Evolutionary conservation across 371 early-diverging fungal species (phyloP), one percentile per base, ranked within the genome.

Genomic region (Batrachochytrium dendrobatidis): DNA sequence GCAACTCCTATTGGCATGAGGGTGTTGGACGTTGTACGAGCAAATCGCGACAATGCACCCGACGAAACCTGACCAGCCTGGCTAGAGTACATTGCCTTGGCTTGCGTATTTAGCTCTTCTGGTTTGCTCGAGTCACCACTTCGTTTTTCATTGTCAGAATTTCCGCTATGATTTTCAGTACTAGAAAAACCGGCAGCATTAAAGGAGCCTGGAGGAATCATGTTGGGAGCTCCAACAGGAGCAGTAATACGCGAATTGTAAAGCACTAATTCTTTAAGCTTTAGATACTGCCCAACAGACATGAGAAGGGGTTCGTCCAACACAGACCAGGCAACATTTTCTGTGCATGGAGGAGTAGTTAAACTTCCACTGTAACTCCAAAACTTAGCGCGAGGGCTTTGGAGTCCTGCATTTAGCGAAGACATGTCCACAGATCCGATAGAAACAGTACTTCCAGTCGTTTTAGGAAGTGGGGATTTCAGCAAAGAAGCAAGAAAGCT

Each of bases 291-390:
- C 28, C 59, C 12, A 17, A 66, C 10, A 0, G 70, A 60, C 22
- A 77, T n/a, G 3, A 61, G 18, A 17, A 70, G 31, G 10, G 71
- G 26, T 5, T 55, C 58, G 46, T 60, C 49, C 60, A 68, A 63
- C 2, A 79, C 71, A 24, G 61, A 61, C 77, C 77, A 79, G 17
- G 56, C 50, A 0, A 75, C 76, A 24, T 69, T 65, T 49, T 79
- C 77, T 17, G 73, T 61, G 61, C 77, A 79, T 12, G 77, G 77
- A 2, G 80, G 80, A 0, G 74, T 72, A 7, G 80, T 79, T 56
- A 79, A 58, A 32, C 68, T 67, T 10, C 80, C 80, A 0, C 32
- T 44, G 57, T 79, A 77, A 45, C 63, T 63, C 20, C 61, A 52
- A n/a, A n/a, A 51, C 15, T 29, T 66, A 35, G 54, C 18, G 26